Percentiles rank a stretch among this genome's conserved stretches.
phyloP scores from a whole-genome alignment of 257 asterid genomes.

The Anisodus tanguticus region DNA sequence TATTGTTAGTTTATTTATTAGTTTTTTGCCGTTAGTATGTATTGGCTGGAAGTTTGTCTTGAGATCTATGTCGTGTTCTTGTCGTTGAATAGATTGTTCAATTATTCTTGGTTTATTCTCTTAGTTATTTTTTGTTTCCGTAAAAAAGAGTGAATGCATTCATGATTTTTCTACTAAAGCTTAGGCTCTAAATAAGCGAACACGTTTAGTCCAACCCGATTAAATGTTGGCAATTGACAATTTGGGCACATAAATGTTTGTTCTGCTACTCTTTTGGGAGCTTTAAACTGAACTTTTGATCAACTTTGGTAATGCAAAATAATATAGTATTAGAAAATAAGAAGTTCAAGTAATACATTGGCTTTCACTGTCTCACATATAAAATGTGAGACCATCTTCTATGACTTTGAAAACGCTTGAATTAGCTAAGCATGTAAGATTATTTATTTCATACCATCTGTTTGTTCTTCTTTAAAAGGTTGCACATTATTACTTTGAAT shows the following conservation, averaged over 20 bases:
- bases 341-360: background rate
- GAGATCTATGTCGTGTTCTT: background rate
- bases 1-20: background rate
- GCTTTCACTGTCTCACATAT: background rate
- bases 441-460: slow-evolving; percentile 13
- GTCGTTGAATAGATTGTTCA: slow-evolving; percentile 4
- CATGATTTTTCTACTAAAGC: background rate
- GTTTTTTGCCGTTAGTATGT: background rate
- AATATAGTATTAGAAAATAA: background rate
- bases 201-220: background rate
- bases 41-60: slow-evolving; percentile 11
- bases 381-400: background rate
- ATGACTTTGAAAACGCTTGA: slow-evolving; percentile 11
- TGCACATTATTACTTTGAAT: background rate
- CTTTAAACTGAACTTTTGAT: slow-evolving; percentile 1
- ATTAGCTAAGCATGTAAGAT: slow-evolving; percentile 3
- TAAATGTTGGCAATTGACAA: background rate
- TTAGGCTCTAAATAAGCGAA: background rate
- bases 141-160: background rate
- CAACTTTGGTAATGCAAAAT: background rate
- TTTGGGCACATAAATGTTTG: background rate
- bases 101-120: slow-evolving; percentile 16
- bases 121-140: background rate
- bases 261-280: background rate
- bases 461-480: background rate